Percentiles rank a stretch among this genome's conserved stretches.
These are phyloP conservation scores for Linnemannia schmuckeri DNA, from an alignment of 192 early-diverging fungal species.

Conservation along the genomic window DNA sequence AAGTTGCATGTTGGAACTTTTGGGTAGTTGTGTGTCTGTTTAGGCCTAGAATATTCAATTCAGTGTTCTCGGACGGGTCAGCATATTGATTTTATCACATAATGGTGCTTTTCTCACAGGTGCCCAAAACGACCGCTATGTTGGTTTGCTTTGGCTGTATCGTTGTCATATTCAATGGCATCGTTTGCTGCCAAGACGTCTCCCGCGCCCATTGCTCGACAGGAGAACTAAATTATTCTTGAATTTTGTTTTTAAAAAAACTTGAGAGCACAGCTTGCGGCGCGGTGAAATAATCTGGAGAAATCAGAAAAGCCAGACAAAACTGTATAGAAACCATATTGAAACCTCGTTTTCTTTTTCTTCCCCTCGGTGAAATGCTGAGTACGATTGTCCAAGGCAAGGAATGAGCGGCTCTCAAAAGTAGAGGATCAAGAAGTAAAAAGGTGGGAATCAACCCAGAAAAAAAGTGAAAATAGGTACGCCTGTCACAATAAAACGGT, in stretches of 20 bases:
- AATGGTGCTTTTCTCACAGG: neutral
- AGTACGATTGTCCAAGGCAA: neutral
- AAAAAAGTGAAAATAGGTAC: neutral
- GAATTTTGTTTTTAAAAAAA: neutral
- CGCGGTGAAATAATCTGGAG: neutral
- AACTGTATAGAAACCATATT: neutral
- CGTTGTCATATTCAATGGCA: no score
- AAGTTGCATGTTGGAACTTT: conserved; percentile 62
- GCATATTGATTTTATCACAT: neutral
- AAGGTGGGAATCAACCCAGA: neutral
- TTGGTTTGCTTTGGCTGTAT: no score
- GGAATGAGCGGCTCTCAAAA: conserved; percentile 1
- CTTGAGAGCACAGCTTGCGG: neutral
- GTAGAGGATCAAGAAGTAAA: neutral
- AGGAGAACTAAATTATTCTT: no score
- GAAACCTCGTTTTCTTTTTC: neutral
- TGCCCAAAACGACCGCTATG: no score
- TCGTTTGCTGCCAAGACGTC: no score
- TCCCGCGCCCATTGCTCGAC: neutral
- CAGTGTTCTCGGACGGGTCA: neutral
- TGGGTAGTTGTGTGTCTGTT: conserved; percentile 61
- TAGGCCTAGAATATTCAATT: conserved; percentile 43
- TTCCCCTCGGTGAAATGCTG: neutral
- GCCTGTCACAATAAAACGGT: neutral
- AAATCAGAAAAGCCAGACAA: neutral